Evolutionary conservation across 2,329 filamentous ascomycete species (phyloP).

Genomic region (Grosmannia huntii): DNA sequence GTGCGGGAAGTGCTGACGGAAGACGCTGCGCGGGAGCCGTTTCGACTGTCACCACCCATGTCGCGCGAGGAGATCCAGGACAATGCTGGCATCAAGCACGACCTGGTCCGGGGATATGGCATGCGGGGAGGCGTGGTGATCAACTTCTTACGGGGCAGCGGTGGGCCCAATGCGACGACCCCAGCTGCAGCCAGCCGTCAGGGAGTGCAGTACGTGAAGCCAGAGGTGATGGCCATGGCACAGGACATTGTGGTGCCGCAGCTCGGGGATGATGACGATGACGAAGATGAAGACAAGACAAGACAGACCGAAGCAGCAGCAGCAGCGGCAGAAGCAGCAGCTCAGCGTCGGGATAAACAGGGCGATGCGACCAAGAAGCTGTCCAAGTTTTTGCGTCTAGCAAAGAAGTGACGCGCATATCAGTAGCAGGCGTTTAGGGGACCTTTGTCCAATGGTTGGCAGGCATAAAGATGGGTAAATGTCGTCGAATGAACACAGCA

Average conservation of each 20-base stretch:
- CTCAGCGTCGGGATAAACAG: conserved; percentile 16
- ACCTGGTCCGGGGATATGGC: conserved; percentile 59
- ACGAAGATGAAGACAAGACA: conserved; percentile 24
- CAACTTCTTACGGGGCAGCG: conserved; percentile 58
- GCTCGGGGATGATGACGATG: conserved; percentile 20
- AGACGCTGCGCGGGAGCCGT: conserved; percentile 47
- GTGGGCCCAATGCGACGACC: conserved; percentile 21
- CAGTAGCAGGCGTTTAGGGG: not conserved
- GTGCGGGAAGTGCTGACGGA: conserved; percentile 60
- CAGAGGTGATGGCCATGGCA: conserved; percentile 45
- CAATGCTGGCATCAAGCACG: conserved; percentile 30
- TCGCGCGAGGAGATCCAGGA: conserved; percentile 36
- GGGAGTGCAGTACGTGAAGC: conserved; percentile 46
- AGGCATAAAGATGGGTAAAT: too few species aligned
- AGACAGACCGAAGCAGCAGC: conserved; percentile 17
- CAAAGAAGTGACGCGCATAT: conserved; percentile 10
- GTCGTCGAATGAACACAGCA: too few species aligned
- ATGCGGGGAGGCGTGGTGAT: conserved; percentile 61
- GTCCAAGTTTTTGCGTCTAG: conserved; percentile 12
- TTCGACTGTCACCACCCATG: conserved; percentile 56
- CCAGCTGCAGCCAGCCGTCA: conserved; percentile 35
- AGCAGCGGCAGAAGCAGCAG: conserved; percentile 9
- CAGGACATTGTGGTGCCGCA: conserved; percentile 50
- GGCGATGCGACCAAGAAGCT: conserved; percentile 21
- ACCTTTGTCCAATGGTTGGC: not conserved